phyloP scores from a whole-genome alignment of 306 rosid genomes.

The Rosa multiflora region DNA sequence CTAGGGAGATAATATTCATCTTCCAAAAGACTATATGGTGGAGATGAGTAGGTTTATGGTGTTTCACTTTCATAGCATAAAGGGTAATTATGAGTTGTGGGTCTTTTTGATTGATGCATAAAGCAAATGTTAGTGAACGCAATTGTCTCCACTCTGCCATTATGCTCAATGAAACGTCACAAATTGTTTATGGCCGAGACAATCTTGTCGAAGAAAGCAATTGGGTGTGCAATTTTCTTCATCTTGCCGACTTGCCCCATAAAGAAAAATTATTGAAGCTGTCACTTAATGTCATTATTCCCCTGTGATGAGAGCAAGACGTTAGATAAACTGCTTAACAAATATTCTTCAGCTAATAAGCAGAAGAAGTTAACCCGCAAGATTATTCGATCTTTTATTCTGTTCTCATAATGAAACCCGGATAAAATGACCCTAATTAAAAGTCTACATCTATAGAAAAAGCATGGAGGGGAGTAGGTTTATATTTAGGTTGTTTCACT shows the following conservation, averaged over 20 bases:
- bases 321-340: not conserved
- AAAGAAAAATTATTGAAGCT: no score
- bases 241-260: not conserved
- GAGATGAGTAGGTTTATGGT: conserved; percentile 2
- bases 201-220: not conserved
- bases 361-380: no score
- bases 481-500: not conserved
- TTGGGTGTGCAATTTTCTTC: not conserved
- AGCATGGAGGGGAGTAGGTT: not conserved
- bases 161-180: not conserved
- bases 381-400: no score
- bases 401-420: no score
- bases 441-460: not conserved
- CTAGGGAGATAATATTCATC: not conserved
- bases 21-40: not conserved
- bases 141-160: not conserved
- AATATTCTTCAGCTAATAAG: no score
- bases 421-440: not conserved
- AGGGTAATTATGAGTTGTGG: not conserved
- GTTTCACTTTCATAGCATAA: conserved; percentile 1
- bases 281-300: no score
- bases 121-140: not conserved
- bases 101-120: not conserved
- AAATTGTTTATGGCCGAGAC: not conserved
- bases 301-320: no score